Percentiles rank a stretch among this genome's conserved stretches.
Evolutionary conservation across 345 rosid genomes (phyloP).

Genomic region (Syzygium grande): DNA sequence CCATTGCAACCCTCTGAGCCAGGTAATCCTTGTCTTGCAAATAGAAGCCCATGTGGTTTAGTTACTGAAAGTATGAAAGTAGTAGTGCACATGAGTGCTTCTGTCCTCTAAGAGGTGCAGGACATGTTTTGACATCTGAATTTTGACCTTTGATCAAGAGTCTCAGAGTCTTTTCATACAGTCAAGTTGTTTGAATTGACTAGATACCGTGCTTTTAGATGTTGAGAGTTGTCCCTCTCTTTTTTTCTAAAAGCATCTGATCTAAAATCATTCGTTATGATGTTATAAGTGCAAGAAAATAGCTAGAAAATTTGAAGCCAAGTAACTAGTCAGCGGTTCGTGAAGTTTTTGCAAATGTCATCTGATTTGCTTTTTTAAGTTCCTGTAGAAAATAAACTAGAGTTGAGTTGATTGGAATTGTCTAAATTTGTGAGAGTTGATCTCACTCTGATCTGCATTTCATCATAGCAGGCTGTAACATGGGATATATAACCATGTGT

Average conservation of each 20-base stretch:
- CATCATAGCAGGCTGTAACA: not conserved
- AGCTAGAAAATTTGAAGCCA: not conserved
- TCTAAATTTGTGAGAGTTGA: not conserved
- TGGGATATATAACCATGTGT: not conserved
- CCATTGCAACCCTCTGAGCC: constrained; percentile 19
- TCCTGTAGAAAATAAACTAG: not conserved
- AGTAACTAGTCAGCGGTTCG: not conserved
- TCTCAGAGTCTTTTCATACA: not conserved
- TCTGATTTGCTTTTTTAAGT: not conserved
- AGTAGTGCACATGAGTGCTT: not conserved
- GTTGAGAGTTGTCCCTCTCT: not conserved
- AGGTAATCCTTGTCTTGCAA: constrained; percentile 8
- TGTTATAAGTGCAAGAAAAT: not conserved
- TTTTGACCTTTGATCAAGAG: not conserved
- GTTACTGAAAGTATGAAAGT: not conserved
- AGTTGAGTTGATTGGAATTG: not conserved
- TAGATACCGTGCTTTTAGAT: not conserved
- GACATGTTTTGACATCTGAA: not conserved
- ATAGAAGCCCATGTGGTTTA: not conserved
- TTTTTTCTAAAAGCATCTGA: not conserved
- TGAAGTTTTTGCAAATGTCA: not conserved
- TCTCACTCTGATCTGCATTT: not conserved
- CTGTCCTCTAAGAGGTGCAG: not conserved
- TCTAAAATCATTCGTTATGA: not conserved
- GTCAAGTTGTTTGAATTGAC: not conserved